Base-by-base conservation (phyloP, 2,329 filamentous ascomycete species). In the Podosphaera fusca region DNA sequence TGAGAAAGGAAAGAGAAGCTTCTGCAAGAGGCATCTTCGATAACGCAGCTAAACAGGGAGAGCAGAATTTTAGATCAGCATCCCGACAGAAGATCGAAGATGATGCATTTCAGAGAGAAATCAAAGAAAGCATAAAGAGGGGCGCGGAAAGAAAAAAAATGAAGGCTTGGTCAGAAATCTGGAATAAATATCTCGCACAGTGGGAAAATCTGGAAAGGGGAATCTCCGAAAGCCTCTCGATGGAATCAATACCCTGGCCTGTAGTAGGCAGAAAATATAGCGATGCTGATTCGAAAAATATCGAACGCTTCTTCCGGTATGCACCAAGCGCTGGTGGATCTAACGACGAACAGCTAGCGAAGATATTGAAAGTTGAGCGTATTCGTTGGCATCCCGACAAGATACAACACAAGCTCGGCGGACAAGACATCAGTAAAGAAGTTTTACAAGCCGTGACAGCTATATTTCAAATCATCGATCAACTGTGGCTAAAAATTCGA, bases 361-460 rank as follows among this genome's bases (percentile, higher is more conserved):
- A 75, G 50, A 67, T 76, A 4, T 73, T 96, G 56, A 95, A 94
- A 69, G 73, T 80, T 4, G 92, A 98, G 72, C 80, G 92, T 55
- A 82, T 96, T 21, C 77, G 88, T 14, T 98, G 92, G 92, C 92
- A 98, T 72, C 92, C 92, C 3, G 92, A 98, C 71, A 98, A 96
- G 74, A 85, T 96, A 57, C 87, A 95, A 72, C 92, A 95, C 71
- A 79, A 81, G 56, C 82, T 94, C 59, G 86, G 87, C 2, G 80
- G 78, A 0, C 72, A 79, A 59, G 73, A 75, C 12, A 79, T 94
- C 54, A 83, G 89, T 53, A 75, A 80, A 31, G 75, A 75, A 2
- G 79, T 85, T 2, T 82, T 94, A 75, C 80, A 79, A 66, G 76
- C 81, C 56, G 85, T 95, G 47, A 98, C 90, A 9, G 84, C 85